Evolutionary conservation across 2,329 filamentous ascomycete species (phyloP), one percentile per base, ranked within the genome.

Genomic region (Teratosphaeria epicoccoides): DNA sequence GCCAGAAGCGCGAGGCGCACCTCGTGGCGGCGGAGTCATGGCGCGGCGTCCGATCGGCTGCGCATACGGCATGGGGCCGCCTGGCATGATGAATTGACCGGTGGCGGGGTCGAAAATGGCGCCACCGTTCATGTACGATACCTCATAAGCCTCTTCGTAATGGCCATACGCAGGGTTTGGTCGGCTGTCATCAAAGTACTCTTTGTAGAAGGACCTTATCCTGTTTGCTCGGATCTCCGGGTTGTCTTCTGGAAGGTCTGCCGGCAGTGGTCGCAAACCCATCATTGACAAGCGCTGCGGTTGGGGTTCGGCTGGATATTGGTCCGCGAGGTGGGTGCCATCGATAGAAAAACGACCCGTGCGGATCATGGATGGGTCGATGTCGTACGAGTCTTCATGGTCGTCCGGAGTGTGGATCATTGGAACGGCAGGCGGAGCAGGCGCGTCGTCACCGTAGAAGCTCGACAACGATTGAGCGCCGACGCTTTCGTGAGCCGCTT

Each of bases 151-250:
- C 62, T 90, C 86, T 56, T 87, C 84, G 68, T 90, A 63, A 24
- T 62, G 57, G 17, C 55, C 62, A 24, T 56, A 47, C 4, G 55
- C 63, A 11, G 67, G 66, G 43, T 71, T 72, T 2, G 72, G 69
- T 66, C 82, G 87, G 53, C 76, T 81, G 43, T 96, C 91, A 59
- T 97, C 93, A 62, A 98, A 98, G 73, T 98, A 98, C 67, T 98
- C 93, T 74, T 96, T 96, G 76, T 98, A 98, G 75, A 98, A 98
- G 3, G 93, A 98, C 68, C 93, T 82, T 60, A 98, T 98, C 53
- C 93, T 84, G 74, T 96, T 97, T 57, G 93, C 93, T 63, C 93
- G 83, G 64, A 91, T 84, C 69, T 97, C 93, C 0, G 93, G 89
- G 66, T 96, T 91, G 66, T 97, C 93, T 2, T 84, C 81, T 43